phyloP scores from a whole-genome alignment of 139 green algal species.

The Penium margaritaceum region DNA sequence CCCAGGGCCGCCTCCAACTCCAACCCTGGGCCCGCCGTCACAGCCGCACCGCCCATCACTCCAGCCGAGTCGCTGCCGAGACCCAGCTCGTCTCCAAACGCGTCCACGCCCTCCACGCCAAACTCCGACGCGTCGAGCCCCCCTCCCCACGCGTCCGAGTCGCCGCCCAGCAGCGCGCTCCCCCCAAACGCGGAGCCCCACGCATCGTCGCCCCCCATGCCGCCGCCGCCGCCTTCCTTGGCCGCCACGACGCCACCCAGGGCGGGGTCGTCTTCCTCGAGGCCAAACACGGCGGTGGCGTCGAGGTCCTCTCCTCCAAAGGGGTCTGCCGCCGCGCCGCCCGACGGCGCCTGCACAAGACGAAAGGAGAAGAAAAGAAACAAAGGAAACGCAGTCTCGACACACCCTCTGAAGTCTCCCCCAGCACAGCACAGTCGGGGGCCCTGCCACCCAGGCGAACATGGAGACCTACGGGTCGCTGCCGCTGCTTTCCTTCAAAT shows the following conservation, averaged over 20 bases:
- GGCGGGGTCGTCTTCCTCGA: not conserved
- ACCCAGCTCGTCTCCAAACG: slow-evolving; percentile 32
- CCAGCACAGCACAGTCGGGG: no score
- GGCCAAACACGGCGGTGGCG: not conserved
- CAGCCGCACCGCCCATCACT: no score
- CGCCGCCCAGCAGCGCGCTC: slow-evolving; percentile 6
- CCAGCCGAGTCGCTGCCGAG: slow-evolving; percentile 15
- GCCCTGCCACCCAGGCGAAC: no score
- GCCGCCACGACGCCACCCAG: not conserved
- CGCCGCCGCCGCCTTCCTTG: not conserved
- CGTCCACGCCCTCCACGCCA: slow-evolving; percentile 23
- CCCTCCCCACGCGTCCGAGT: slow-evolving; percentile 21
- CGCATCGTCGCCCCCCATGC: slow-evolving; percentile 15
- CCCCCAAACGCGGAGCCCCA: slow-evolving; percentile 21
- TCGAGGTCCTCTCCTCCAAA: not conserved
- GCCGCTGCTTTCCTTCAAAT: no score
- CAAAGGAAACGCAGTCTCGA: no score
- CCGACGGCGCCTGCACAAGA: not conserved
- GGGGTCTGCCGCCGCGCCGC: not conserved
- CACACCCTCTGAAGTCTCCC: no score
- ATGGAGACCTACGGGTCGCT: no score
- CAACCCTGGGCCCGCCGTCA: no score
- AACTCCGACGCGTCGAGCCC: slow-evolving; percentile 35
- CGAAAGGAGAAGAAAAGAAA: not conserved
- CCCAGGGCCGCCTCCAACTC: no score